Evolutionary conservation across 176 grass and related monocot species (phyloP), one percentile per base, ranked within the genome.

Genomic region (Pharus latifolius): DNA sequence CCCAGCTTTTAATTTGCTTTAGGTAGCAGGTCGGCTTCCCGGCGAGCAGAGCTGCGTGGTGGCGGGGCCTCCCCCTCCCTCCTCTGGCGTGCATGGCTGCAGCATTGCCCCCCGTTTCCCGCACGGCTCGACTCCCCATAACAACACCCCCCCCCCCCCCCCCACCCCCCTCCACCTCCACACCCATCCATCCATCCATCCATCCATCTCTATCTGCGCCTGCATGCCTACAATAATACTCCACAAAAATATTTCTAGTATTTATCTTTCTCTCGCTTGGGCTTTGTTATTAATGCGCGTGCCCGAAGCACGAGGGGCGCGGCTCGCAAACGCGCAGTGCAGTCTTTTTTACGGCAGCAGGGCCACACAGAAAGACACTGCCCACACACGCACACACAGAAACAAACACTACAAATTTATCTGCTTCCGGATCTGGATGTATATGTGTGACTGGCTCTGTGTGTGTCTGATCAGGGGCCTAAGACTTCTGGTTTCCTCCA

Each of bases 1-100:
- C 45, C 45, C n/a, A 6, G 55, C 34, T 57, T 82, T 83, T 46
- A 83, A 56, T 76, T 70, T 17, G 2, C 54, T 25, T n/a, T 69
- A n/a, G 62, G 53, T 35, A n/a, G 12, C 42, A 41, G 73, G 66
- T 70, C 30, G 68, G 50, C 67, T 72, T 23, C 0, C 58, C 40
- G 81, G 49, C 56, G 56, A 29, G 65, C 80, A 82, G 26, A 14
- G 10, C 72, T n/a, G 70, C 62, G 50, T 78, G 73, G 35, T 38
- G 38, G 55, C 72, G 73, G 73, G 73, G 65, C 46, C 55, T 65
- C 25, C 35, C 35, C 35, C 35, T 9, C 4, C 34, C 13, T 15
- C 27, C 26, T 6, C 23, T 20, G 24, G 37, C 16, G 49, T 53
- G 20, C 2, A 38, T 38, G 35, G 20, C 6, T 26, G 32, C 68